These are phyloP conservation scores for Ganoderma resinaceum DNA, from an alignment of 1,284 basidiomycete species.

Conservation along the genomic window DNA sequence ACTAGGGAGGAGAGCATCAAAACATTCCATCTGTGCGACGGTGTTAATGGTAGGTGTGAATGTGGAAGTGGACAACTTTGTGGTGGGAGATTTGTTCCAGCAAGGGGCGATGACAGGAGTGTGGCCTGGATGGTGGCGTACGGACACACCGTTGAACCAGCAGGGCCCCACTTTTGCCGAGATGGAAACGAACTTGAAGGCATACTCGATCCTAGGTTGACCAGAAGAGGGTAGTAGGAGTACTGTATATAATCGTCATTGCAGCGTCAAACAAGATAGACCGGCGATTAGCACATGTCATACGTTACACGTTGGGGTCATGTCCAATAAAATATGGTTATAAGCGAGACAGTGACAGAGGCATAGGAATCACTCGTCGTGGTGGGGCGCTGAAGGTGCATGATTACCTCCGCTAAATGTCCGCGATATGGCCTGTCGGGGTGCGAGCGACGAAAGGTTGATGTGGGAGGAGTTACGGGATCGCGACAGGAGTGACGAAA, in stretches of 20 bases:
- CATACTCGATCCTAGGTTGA: background rate
- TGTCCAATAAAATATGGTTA: constrained; percentile 10
- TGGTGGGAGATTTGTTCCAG: background rate
- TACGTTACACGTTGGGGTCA: constrained; percentile 8
- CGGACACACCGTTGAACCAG: background rate
- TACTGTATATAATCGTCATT: background rate
- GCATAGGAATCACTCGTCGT: constrained; percentile 26
- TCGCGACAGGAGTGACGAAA: constrained; percentile 50
- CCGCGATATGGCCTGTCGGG: constrained; percentile 50
- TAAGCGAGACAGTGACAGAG: constrained; percentile 21
- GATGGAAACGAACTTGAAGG: background rate
- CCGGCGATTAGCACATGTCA: constrained; percentile 6
- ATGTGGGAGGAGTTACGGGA: constrained; percentile 72
- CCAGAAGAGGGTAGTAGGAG: background rate
- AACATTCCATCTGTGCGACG: constrained; percentile 6
- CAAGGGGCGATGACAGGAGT: background rate
- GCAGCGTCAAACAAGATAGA: background rate
- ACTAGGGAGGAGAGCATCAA: background rate
- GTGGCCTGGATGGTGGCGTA: constrained; percentile 3
- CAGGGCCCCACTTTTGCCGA: background rate
- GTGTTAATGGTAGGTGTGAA: background rate
- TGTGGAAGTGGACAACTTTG: constrained; percentile 18
- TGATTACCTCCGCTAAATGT: constrained; percentile 38
- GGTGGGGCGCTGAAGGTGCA: constrained; percentile 26
- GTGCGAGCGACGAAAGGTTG: constrained; percentile 58